Base-by-base conservation (phyloP, 257 asterid genomes). In the Leonotis leonurus region DNA sequence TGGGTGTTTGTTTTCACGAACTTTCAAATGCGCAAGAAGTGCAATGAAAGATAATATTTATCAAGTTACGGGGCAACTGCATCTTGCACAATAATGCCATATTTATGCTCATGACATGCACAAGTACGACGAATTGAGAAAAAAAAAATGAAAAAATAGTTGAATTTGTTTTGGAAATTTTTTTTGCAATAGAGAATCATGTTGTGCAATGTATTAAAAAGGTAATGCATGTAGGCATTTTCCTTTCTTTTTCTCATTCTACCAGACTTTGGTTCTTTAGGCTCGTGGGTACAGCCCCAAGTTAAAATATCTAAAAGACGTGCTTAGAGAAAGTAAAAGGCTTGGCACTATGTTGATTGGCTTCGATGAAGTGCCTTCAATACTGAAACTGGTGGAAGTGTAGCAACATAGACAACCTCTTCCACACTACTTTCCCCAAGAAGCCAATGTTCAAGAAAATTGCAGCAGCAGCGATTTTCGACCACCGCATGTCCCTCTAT, bases 1-100 rank as follows among this genome's bases (percentile, higher is more conserved):
- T 49, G 89, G 84, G 72, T 89, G 92, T 73, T 83, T 92, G 75
- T 86, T 87, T 50, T 92, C 99, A 43, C 85, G 87, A 22, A 79
- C 80, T 72, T 92, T 92, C 76, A 59, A 72, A 65, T 70, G 64
- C 40, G 73, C 81, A 14, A 60, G 67, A 21, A 35, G 59, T 72
- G 56, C 58, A 70, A 59, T 41, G 53, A 71, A 36, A 24, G 72
- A 56, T 56, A 79, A 69, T 50, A 36, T 64, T 58, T 69, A 73
- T 78, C 80, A 71, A 56, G 46, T 12, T 8, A 52, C 68, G n/a
- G 33, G 55, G 41, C 62, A 62, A 62, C 70, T 92, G 74, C 85
- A 80, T 76, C 99, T 92, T 70, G 87, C 89, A n/a, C n/a, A n/a
- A n/a, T n/a, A n/a, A n/a, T n/a, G n/a, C n/a, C n/a, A n/a, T n/a